Conservation (phyloP, 2,329 filamentous ascomycete genomes). For the Rugonectria rugulosa region DNA sequence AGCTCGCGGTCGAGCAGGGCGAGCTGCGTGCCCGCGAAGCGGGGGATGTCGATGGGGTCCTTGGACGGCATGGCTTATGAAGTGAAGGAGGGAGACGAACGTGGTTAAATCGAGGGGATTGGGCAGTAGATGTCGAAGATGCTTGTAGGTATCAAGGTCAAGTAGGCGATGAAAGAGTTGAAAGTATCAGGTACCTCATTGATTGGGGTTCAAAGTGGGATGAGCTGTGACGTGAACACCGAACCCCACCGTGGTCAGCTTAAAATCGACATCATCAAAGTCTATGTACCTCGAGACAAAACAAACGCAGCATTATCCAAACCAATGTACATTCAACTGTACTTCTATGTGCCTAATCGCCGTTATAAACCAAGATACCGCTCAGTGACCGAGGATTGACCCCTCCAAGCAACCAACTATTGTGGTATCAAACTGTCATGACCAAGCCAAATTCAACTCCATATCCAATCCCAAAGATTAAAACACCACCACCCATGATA, state of each 20-base stretch:
- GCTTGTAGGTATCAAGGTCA: not conserved
- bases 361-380: too few relatives aligned
- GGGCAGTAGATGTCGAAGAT: not conserved
- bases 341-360: too few relatives aligned
- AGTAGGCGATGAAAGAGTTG: not conserved
- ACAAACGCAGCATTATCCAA: not conserved
- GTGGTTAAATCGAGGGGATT: too few relatives aligned
- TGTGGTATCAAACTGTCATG: too few relatives aligned
- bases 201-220: constrained; percentile 24
- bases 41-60: constrained; percentile 65
- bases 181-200: too few relatives aligned
- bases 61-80: constrained; percentile 44
- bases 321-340: not conserved
- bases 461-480: not conserved
- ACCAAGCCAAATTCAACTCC: too few relatives aligned
- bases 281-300: not conserved
- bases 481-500: not conserved
- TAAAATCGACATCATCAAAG: not conserved
- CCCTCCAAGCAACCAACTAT: too few relatives aligned
- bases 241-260: constrained; percentile 30
- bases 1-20: constrained; percentile 75
- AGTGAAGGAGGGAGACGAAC: too few relatives aligned
- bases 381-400: too few relatives aligned
- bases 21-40: constrained; percentile 77
- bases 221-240: constrained; percentile 23